Base-by-base conservation (phyloP, 2,329 filamentous ascomycete genomes). In the Phialophora chinensis region DNA sequence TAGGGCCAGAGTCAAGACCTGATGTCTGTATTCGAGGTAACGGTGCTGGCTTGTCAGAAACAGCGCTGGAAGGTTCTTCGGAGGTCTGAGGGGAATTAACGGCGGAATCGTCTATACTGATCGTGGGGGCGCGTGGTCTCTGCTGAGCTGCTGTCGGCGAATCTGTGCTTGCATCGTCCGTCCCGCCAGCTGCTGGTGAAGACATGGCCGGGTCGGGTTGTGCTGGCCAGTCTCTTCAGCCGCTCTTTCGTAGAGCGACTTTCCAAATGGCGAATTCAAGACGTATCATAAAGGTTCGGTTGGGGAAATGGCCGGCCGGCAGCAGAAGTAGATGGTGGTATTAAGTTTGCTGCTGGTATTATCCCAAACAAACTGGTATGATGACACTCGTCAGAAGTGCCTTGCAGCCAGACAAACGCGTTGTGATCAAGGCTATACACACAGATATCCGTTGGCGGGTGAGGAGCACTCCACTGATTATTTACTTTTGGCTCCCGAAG, bases 101-200 rank as follows among this genome's bases (percentile, higher is more conserved):
- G 62, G 84, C 82, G 65, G 84, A 85, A 25, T 84, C 86, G 73
- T 86, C 84, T 68, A 86, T 85, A 33, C 84, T 86, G 60, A 86
- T 86, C 11, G 84, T 86, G 25, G 84, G 84, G 6, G 82, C 82
- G 63, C 81, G 76, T 20, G 60, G 66, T 38, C 69, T 60, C 27
- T 66, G 56, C 8, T 44, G 66, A 6, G 33, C 3, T 23, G 61
- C 50, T 62, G 50, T 60, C 6, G 69, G 63, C n/a, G 62, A 59
- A 23, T 63, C 63, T 23, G 68, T 50, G 44, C 60, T 60, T 58
- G 66, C 59, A 44, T 61, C 68, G 50, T 67, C 68, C 3, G 55
- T 44, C 17, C 14, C 38, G 5, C 38, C 38, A 17, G 1, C 27
- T 42, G 25, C 17, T 14, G 68, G 44, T 33, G 63, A 50, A 62